A percentile compares a stretch with the other conserved stretches of the same genome.
Evolutionary conservation across 495 filamentous ascomycete genomes (phyloP).

Genomic region (Staphylotrichum longicolle): DNA sequence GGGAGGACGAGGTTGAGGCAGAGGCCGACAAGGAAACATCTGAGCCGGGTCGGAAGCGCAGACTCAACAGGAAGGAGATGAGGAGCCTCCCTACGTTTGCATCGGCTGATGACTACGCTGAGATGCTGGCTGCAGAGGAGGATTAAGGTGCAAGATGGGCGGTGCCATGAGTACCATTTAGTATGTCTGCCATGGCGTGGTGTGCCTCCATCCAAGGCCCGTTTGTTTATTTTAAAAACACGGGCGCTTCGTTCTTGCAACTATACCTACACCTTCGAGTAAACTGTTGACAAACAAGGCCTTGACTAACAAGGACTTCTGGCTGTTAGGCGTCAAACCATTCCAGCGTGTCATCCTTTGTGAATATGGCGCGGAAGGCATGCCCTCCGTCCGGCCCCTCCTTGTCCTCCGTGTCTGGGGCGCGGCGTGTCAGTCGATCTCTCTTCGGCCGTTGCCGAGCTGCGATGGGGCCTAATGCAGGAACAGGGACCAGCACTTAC

Average conservation of each 20-base stretch:
- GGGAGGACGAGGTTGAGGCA: constrained; percentile 28
- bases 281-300: neutral
- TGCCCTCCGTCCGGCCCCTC: constrained; percentile 46
- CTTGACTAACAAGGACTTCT: neutral
- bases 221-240: neutral
- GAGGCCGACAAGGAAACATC: constrained; percentile 31
- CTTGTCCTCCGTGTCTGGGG: constrained; percentile 25
- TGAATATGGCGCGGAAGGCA: constrained; percentile 52
- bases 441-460: constrained; percentile 41
- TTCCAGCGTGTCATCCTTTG: constrained; percentile 51
- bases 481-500: neutral
- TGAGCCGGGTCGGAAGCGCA: constrained; percentile 44
- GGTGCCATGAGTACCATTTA: no score
- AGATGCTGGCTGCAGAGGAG: constrained; percentile 72
- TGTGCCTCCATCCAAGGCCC: no score
- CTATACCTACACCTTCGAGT: neutral
- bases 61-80: constrained; percentile 74
- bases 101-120: constrained; percentile 88
- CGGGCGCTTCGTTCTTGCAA: neutral
- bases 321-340: constrained; percentile 54
- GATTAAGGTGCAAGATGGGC: constrained; percentile 34
- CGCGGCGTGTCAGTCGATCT: neutral
- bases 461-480: neutral
- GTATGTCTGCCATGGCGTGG: no score
- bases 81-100: constrained; percentile 90